phyloP scores from a whole-genome alignment of 2,329 filamentous ascomycete genomes.

The Ceratocystis harringtonii region DNA sequence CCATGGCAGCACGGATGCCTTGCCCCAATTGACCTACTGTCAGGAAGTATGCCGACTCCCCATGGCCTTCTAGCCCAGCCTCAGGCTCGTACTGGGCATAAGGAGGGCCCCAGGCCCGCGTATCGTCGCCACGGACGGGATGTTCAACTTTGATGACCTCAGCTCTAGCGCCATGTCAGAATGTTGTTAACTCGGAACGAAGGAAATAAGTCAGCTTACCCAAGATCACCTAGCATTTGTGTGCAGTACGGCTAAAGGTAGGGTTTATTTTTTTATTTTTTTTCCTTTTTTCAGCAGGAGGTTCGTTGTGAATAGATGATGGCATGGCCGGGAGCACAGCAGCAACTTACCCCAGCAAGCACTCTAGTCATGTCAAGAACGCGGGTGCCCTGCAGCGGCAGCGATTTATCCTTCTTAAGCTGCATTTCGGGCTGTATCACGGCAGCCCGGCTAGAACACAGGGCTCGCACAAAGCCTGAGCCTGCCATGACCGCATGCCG shows the following conservation, averaged over 20 bases:
- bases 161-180: slow-evolving; percentile 39
- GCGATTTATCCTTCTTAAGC: slow-evolving; percentile 15
- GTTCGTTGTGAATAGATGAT: neutral
- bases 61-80: slow-evolving; percentile 49
- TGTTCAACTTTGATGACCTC: slow-evolving; percentile 98
- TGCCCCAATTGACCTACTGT: slow-evolving; percentile 40
- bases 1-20: neutral
- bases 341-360: slow-evolving; percentile 62
- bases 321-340: slow-evolving; percentile 7
- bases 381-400: slow-evolving; percentile 69
- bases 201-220: slow-evolving; percentile 42
- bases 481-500: neutral
- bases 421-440: neutral
- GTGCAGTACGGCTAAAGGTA: slow-evolving; percentile 77
- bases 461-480: neutral
- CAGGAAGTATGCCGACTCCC: slow-evolving; percentile 90
- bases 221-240: slow-evolving; percentile 88
- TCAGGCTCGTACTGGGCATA: slow-evolving; percentile 63
- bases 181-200: neutral
- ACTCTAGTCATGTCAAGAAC: slow-evolving; percentile 96
- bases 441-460: neutral
- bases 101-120: slow-evolving; percentile 87
- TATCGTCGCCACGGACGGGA: slow-evolving; percentile 80
- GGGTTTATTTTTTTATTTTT: too few species aligned
- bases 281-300: slow-evolving; percentile 6